These are phyloP conservation scores for Meyerozyma elateridarum DNA, from an alignment of 1,139 yeast genomes.

Conservation along the genomic window DNA sequence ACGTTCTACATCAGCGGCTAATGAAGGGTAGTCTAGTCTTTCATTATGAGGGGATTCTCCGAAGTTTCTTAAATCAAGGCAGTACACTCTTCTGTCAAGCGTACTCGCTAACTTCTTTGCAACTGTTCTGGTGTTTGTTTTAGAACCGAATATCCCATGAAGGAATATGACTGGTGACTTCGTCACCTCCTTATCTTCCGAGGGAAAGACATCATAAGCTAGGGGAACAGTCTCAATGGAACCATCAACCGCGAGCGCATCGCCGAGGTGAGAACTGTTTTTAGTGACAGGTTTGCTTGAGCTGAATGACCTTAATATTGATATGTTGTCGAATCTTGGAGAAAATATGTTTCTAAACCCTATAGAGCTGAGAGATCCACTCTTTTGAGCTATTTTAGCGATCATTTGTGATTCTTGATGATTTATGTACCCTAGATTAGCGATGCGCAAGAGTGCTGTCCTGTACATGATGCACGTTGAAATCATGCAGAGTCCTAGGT, in stretches of 20 bases:
- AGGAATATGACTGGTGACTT: constrained; percentile 62
- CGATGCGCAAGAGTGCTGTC: too few species aligned
- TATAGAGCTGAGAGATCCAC: too few species aligned
- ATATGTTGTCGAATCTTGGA: too few species aligned
- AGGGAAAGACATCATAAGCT: constrained; percentile 29
- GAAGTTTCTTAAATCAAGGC: constrained; percentile 83
- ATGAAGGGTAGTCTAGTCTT: constrained; percentile 71
- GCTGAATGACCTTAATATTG: too few species aligned
- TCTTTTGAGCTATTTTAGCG: too few species aligned
- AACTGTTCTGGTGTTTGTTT: constrained; percentile 70
- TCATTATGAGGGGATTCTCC: constrained; percentile 79
- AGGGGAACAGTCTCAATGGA: constrained; percentile 28
- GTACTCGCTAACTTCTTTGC: constrained; percentile 46
- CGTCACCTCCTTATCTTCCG: constrained; percentile 5
- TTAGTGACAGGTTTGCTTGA: too few species aligned
- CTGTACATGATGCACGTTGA: too few species aligned
- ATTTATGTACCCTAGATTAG: too few species aligned
- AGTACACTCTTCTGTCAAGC: constrained; percentile 50
- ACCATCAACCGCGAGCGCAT: constrained; percentile 19
- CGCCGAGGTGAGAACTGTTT: constrained; percentile 18
- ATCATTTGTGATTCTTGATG: too few species aligned
- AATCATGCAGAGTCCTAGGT: too few species aligned
- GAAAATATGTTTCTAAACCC: too few species aligned
- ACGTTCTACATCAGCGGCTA: constrained; percentile 79
- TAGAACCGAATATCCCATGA: constrained; percentile 90